A percentile compares a stretch with the other conserved stretches of the same genome.
These are phyloP conservation scores for Pichia nakasei DNA, from an alignment of 805 yeast species.

Conservation along the genomic window DNA sequence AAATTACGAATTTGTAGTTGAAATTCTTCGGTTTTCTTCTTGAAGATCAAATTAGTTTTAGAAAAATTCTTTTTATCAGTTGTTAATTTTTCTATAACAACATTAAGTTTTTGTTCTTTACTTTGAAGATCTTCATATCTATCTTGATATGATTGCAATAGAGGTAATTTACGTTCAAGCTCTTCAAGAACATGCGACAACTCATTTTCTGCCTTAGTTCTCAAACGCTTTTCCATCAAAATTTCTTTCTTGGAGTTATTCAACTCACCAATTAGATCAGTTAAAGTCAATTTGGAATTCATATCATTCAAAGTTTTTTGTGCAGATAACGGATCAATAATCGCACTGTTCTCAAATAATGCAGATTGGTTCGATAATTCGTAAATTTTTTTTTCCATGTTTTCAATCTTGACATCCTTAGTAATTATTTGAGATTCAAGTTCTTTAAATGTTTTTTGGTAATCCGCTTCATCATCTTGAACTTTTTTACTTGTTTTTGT, in stretches of 20 bases:
- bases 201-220: slow-evolving; percentile 60
- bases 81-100: slow-evolving; percentile 44
- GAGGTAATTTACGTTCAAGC: slow-evolving; percentile 70
- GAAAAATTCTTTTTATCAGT: slow-evolving; percentile 29
- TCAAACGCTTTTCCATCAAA: slow-evolving; percentile 60
- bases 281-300: slow-evolving; percentile 46
- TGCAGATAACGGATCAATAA: slow-evolving; percentile 33
- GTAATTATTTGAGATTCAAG: slow-evolving; percentile 29
- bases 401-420: slow-evolving; percentile 30
- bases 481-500: slow-evolving; percentile 34
- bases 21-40: slow-evolving; percentile 31
- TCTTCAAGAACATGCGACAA: slow-evolving; percentile 65
- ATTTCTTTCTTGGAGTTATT: slow-evolving; percentile 57
- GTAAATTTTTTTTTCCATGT: slow-evolving; percentile 38
- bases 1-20: slow-evolving; percentile 40
- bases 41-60: slow-evolving; percentile 17
- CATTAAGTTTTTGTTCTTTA: slow-evolving; percentile 46
- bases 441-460: slow-evolving; percentile 29
- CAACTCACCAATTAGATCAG: slow-evolving; percentile 58
- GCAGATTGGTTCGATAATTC: slow-evolving; percentile 22
- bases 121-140: slow-evolving; percentile 48
- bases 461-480: slow-evolving; percentile 28
- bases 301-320: slow-evolving; percentile 38
- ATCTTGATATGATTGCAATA: slow-evolving; percentile 56
- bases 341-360: slow-evolving; percentile 9